Evolutionary conservation across 345 rosid species (phyloP).

Genomic region (Nephelium lappaceum): DNA sequence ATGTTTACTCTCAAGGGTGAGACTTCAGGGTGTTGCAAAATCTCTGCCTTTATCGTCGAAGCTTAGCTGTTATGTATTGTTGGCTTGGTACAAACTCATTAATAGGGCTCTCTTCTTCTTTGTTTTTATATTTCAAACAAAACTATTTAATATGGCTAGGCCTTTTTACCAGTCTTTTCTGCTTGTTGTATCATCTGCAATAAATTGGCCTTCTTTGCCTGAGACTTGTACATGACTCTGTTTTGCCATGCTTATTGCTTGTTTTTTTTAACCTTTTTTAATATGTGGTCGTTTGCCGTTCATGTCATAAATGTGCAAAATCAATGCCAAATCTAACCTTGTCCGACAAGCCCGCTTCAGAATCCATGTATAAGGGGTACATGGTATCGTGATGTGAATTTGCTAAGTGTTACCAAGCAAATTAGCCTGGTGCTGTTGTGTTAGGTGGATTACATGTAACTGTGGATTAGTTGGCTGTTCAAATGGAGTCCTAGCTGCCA

Average conservation of each 20-base stretch:
- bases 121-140: too few species aligned
- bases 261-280: not conserved
- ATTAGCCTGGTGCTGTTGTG: not conserved
- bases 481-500: not conserved
- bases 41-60: conserved; percentile 1
- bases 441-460: not conserved
- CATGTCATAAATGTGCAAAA: not conserved
- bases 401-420: not conserved
- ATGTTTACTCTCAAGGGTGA: conserved; percentile 73
- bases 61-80: not conserved
- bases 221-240: not conserved
- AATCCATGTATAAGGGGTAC: not conserved
- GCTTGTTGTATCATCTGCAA: not conserved
- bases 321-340: not conserved
- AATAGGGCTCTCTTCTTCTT: not conserved
- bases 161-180: too few species aligned
- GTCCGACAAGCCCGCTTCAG: not conserved
- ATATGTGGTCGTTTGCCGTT: not conserved
- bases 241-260: not conserved
- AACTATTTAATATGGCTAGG: too few species aligned
- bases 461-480: not conserved
- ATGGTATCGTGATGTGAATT: not conserved
- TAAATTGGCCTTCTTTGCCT: not conserved
- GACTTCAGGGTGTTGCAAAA: not conserved
- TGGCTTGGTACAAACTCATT: not conserved